Base-by-base conservation (phyloP, 805 yeast genomes). In the Yamadazyma sp. region DNA sequence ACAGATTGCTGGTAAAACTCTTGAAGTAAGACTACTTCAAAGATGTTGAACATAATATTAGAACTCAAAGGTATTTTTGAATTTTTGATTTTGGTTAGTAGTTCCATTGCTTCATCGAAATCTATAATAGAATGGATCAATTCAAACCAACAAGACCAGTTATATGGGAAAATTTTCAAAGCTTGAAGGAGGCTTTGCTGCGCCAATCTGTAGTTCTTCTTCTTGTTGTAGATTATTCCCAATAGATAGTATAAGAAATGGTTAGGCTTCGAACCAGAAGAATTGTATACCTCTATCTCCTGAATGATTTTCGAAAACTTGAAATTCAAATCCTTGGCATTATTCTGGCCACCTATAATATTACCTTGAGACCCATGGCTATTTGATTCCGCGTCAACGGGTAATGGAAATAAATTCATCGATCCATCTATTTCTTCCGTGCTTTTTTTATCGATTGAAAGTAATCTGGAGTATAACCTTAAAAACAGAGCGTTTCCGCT, bases 111-210 rank as follows among this genome's bases (percentile, higher is more conserved):
- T 38, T 84, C 85, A 42, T 82, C 84, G 38, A 79, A 70, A 20
- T 78, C 72, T 6, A 75, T 60, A 19, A 87, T 61, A 37, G 86
- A 78, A 3, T 77, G 65, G 9, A 79, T 64, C 26, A 93, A 66
- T 54, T 91, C 97, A 40, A 74, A 71, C 97, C 97, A 93, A 41
- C 93, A 84, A 38, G 90, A 77, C 99, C 99, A 93, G 57, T 91
- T 91, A 57, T 73, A 84, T 0, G 97, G 95, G 49, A 82, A 88
- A 19, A 71, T 35, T 16, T 72, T 64, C 10, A 91, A 54, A 1
- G 96, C 82, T 32, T 70, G 70, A 20, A 79, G 66, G 21, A 90
- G 70, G 30, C 67, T 65, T 16, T 73, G 67, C 40, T 82, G 79
- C 0, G 97, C 96, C 23, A 65, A 56, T 2, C 63, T 47, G n/a